Evolutionary conservation across 345 rosid genomes (phyloP), one percentile per base, ranked within the genome.

Genomic region (Lagerstroemia speciosa): DNA sequence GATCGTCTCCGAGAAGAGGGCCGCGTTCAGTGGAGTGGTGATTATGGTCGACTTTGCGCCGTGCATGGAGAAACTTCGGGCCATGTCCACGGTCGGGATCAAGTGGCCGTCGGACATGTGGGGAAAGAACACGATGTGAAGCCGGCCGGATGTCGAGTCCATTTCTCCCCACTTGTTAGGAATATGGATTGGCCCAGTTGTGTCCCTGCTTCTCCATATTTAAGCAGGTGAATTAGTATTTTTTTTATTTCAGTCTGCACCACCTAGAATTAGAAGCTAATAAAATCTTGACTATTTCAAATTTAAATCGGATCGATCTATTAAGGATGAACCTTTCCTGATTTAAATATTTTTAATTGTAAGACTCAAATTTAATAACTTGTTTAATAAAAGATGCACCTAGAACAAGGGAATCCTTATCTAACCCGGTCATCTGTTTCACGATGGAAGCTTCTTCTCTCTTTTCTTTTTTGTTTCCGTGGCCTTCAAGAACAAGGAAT

Each of bases 21-120:
- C 66, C 31, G 57, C 79, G 40, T 82, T 80, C 29, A 62, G 71
- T 64, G 84, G 20, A 36, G 69, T 70, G 60, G 84, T 40, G 72
- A 74, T 48, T 52, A 78, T 68, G 69, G 79, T 75, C 65, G 78
- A 26, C 52, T 37, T 76, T 12, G 69, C 76, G 30, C 84, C 79
- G 24, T 66, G 79, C 27, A 45, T 30, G 3, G 74, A 74, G 57
- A 80, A 78, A 40, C 71, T 50, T 36, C 72, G 72, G 46, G 83
- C 84, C 0, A 78, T 46, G 77, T 78, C 75, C 27, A 75, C 60
- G 78, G 62, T 65, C 30, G 81, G 83, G 64, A 71, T 73, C 65
- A 73, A 76, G 67, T 77, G 87, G 40, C 77, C 87, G 53, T 71
- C 76, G 15, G 71, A 78, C 3, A 77, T 69, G 29, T 66, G 79